Base-by-base conservation (phyloP, 306 rosid species). In the Rosa chinensis region DNA sequence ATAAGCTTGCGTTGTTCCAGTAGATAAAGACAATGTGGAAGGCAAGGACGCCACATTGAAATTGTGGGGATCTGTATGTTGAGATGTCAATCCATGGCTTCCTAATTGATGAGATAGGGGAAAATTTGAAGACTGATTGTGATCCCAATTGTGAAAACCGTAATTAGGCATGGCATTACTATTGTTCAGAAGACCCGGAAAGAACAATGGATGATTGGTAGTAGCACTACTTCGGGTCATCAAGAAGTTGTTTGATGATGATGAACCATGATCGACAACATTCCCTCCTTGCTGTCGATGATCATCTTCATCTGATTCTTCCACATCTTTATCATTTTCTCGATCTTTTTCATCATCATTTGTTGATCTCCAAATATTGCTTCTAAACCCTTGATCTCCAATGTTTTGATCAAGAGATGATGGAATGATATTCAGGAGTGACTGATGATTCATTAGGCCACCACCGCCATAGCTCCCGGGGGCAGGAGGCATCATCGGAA, bases 21-120 rank as follows among this genome's bases (percentile, higher is more conserved):
- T 70, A 64, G 94, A 86, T 62, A 92, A 82, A 76, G 97, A 84
- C 87, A 86, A 76, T 8, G 90, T 66, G 69, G 97, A 89, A 17
- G 94, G 90, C 75, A 88, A 80, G 76, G 88, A 73, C 59, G 83
- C 67, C 35, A 82, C 83, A 77, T 88, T 85, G 74, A 87, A 82
- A 73, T 76, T 83, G 35, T 86, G 90, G 42, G 73, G 77, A 81
- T 91, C 92, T 53, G 78, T 59, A 13, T 25, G 37, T 81, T 89
- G 93, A 47, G 87, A 77, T 25, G 87, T 68, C 61, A 83, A 87
- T 79, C 88, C 90, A 56, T 79, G 81, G 79, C 83, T 79, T 48
- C 80, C 78, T n/a, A 58, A 78, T 6, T 79, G 64, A 48, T 75
- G 83, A 48, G 88, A 62, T n/a, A 73, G 70, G 2, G 82, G 77